Base-by-base conservation (phyloP, 495 filamentous ascomycete genomes). In the Aspergillus homomorphus region DNA sequence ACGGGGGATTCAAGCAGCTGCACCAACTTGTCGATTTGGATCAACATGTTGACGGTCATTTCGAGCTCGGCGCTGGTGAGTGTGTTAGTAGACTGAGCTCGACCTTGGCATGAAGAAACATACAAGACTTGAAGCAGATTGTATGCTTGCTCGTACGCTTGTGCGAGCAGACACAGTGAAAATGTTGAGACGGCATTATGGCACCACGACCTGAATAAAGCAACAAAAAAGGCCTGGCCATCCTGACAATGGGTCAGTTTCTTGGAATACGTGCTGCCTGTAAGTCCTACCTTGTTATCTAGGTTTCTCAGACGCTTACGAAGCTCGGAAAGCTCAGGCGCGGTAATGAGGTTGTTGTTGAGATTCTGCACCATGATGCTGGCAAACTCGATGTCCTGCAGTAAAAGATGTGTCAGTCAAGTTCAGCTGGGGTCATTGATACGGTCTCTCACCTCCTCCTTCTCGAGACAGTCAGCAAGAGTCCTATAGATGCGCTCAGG, bases 341-440 rank as follows among this genome's bases (percentile, higher is more conserved):
- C 95, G 12, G 95, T 99, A 62, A 98, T 98, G 19, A 99, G 82
- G 62, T 98, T 99, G 66, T 99, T 99, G 73, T 99, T 99, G 45
- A 99, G 79, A 70, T 98, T 97, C 67, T 98, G 95, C 23, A 99
- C 91, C 95, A 99, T 99, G 64, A 98, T 99, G 62, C 92, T 96
- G 18, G 95, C 92, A 72, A 99, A 99, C 69, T 98, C 95, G 30
- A 97, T 81, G 68, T 99, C 94, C 77, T 85, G 48, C 14, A 23
- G 23, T 28, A n/a, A 41, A 54, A 30, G 12, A 5, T 1, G 24
- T 0, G 20, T 73, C 23, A 71, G 65, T 30, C 26, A 24, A 10
- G 9, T 12, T 24, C 22, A 2, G 28, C 45, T 16, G 41, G 18
- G 14, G 9, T 42, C 14, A 30, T 23, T 3, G 19, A 20, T 43